Evolutionary conservation across 2,329 filamentous ascomycete species (phyloP), one percentile per base, ranked within the genome.

Genomic region (Macrophomina pseudophaseolina): DNA sequence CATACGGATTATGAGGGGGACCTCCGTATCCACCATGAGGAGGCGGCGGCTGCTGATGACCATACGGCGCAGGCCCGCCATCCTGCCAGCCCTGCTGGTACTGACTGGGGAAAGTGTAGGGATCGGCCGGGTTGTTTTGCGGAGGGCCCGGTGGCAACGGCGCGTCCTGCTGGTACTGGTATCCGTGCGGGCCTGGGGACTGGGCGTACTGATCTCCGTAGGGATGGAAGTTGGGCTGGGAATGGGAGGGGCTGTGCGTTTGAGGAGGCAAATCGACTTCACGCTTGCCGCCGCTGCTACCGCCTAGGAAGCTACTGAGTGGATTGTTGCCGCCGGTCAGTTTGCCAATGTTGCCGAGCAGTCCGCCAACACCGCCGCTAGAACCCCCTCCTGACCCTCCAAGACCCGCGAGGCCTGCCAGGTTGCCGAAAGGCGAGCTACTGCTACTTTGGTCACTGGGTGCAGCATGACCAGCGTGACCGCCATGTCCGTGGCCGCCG

Each of bases 401-500:
- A 14, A 66, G 32, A 35, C 28, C 59, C 23, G 38, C 64, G 9
- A 59, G 42, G 5, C 53, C 35, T 12, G 18, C 53, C 4, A 58
- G 16, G 46, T 18, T 44, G 35, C 62, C 49, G n/a, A 62, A 62
- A 23, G 30, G 18, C 23, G 56, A 35, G 1, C 35, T 40, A n/a
- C 52, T 18, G 23, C 56, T 54, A 48, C 58, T 63, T 38, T 38
- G 35, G 32, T 58, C 5, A 42, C 58, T 30, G 35, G 28, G 14
- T 11, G 58, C 12, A 14, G 58, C n/a, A n/a, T 48, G 40, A 7
- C 40, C 35, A 32, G 35, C 62, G 28, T 56, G 28, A 14, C 42
- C 30, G 14, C 44, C 18, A 30, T 54, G 64, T n/a, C 65, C 60
- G 38, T 42, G 58, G 11, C 58, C 40, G 30, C 76, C 75, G 52